Evolutionary conservation across 106 monocot genomes (phyloP), one percentile per base, ranked within the genome.

Genomic region (Acanthochlamys bracteata): DNA sequence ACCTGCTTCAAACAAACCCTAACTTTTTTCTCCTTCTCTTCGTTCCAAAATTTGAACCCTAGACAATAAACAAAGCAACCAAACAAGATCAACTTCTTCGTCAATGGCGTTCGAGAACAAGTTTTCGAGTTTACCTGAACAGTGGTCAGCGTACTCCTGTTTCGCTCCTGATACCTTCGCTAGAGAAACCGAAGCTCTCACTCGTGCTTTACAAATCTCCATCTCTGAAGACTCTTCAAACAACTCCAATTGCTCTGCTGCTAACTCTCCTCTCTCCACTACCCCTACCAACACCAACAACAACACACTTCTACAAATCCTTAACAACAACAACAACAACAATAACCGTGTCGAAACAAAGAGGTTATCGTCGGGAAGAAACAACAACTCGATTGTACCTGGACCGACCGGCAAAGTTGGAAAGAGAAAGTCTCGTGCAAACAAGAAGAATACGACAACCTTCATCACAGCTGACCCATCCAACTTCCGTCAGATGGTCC

Each of bases 401-500:
- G 21, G 7, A 53, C 40, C 58, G 39, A 16, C 66, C 9, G 61
- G 71, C 15, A 73, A 65, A 73, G 61, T 74, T 58, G 14, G 57
- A 20, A 89, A 81, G 73, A 55, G 81, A 20, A 76, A 74, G 64
- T 74, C 78, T 11, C 69, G 88, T 14, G 67, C 66, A 45, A 70
- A 80, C 39, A 80, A 76, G 71, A 41, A 67, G 58, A 65, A 74
- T 0, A 67, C 67, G 33, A 88, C 83, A 19, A 89, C 79, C 6
- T 84, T 76, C 76, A 89, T 89, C 69, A 69, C 43, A 68, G 82
- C 82, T 20, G 84, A 89, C 57, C 75, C 75, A 11, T 63, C 79
- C 21, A 79, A 79, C 68, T 89, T 89, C 76, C 75, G 82, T 40
- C 64, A 66, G 56, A 78, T 82, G 89, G 89, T 89, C 9, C 89